These are phyloP conservation scores for Lotus japonicus DNA, from an alignment of 306 rosid genomes.

Conservation along the genomic window DNA sequence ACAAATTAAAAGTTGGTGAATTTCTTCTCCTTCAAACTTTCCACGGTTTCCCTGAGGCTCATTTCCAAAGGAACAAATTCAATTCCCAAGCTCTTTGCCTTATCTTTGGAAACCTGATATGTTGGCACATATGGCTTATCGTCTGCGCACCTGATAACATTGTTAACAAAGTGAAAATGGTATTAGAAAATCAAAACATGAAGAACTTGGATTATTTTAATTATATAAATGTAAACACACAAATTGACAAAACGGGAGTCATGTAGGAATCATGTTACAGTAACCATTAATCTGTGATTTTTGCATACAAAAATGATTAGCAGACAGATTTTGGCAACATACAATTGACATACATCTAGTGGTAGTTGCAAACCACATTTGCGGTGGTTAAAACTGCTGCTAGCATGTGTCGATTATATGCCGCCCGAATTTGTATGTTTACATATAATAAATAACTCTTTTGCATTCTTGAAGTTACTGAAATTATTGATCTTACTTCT, in stretches of 20 bases:
- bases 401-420: no score
- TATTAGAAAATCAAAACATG: background rate
- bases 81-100: slow-evolving; percentile 59
- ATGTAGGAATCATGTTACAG: no score
- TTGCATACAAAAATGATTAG: no score
- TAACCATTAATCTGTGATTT: no score
- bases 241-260: background rate
- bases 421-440: no score
- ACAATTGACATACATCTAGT: no score
- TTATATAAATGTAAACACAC: background rate
- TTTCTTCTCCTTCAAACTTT: slow-evolving; percentile 57
- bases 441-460: no score
- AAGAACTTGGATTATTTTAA: background rate
- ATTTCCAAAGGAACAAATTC: slow-evolving; percentile 53
- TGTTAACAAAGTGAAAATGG: background rate
- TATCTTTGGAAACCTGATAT: slow-evolving; percentile 59
- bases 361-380: no score
- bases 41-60: slow-evolving; percentile 69
- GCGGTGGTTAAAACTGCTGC: no score
- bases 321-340: no score
- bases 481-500: slow-evolving; percentile 43
- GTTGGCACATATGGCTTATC: slow-evolving; percentile 42
- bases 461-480: background rate
- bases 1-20: slow-evolving; percentile 39
- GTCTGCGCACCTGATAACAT: slow-evolving; percentile 53